These are phyloP conservation scores for Colletotrichum spaethianum DNA, from an alignment of 2,329 filamentous ascomycete species.

Conservation along the genomic window DNA sequence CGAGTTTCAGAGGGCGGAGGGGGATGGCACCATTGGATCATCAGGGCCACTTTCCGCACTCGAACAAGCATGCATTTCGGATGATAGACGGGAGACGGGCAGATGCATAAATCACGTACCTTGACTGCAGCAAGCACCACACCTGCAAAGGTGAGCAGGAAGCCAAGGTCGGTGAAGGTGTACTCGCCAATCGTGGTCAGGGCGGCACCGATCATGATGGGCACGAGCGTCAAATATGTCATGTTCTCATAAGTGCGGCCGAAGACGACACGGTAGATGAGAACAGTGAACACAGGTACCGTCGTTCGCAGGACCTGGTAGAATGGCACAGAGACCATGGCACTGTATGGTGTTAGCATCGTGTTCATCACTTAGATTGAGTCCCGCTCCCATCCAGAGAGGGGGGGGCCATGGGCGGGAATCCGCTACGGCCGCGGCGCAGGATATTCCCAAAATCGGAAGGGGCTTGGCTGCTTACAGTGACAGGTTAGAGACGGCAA, in stretches of 20 bases:
- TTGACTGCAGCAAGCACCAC: slow-evolving; percentile 70
- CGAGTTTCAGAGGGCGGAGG: slow-evolving; percentile 29
- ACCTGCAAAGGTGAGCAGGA: slow-evolving; percentile 67
- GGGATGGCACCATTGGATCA: slow-evolving; percentile 23
- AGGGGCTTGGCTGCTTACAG: slow-evolving; percentile 54
- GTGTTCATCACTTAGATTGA: neutral
- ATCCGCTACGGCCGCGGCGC: slow-evolving; percentile 11
- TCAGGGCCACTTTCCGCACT: slow-evolving; percentile 17
- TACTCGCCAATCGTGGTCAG: slow-evolving; percentile 75
- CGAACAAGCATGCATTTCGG: slow-evolving; percentile 28
- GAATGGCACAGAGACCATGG: slow-evolving; percentile 75
- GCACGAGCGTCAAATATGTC: slow-evolving; percentile 73
- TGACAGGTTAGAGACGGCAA: slow-evolving; percentile 76
- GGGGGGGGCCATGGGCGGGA: slow-evolving; percentile 16
- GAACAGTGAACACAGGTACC: slow-evolving; percentile 72
- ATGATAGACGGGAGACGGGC: neutral
- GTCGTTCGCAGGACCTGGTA: slow-evolving; percentile 76
- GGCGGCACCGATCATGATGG: slow-evolving; percentile 72
- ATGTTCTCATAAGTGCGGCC: slow-evolving; percentile 66
- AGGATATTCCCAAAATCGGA: neutral
- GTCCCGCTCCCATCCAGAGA: slow-evolving; percentile 11
- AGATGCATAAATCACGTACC: slow-evolving; percentile 48
- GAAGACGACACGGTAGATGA: slow-evolving; percentile 72
- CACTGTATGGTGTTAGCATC: slow-evolving; percentile 44
- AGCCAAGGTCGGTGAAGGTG: slow-evolving; percentile 71